Evolutionary conservation across 805 yeast species (phyloP).

Genomic region (Hanseniaspora lachancei): DNA sequence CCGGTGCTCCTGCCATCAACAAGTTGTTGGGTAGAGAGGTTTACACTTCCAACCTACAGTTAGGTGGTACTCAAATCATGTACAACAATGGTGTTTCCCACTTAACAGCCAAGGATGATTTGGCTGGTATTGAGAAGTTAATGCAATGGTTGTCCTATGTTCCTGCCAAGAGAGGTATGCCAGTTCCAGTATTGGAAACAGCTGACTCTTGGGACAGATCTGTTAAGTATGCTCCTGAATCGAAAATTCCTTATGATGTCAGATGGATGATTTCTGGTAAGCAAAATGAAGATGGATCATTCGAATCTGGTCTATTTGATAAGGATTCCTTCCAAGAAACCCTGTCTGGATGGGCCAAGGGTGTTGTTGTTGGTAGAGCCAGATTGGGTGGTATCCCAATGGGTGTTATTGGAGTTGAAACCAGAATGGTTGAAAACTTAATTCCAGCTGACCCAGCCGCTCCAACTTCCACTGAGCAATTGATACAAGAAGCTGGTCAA

Average conservation of each 20-base stretch:
- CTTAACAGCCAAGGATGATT: conserved; percentile 89
- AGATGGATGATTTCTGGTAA: conserved; percentile 91
- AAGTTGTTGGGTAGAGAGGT: conserved; percentile 94
- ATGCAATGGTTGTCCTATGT: conserved; percentile 91
- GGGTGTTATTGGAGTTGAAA: conserved; percentile 96
- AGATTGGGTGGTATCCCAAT: conserved; percentile 97
- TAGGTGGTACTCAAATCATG: conserved; percentile 99
- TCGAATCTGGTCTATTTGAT: conserved; percentile 83
- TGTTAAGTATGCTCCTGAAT: conserved; percentile 64
- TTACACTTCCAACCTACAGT: conserved; percentile 88
- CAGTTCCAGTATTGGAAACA: conserved; percentile 76
- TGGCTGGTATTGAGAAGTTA: conserved; percentile 90
- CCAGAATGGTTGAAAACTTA: conserved; percentile 76
- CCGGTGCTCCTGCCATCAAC: conserved; percentile 99
- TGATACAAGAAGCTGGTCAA: conserved; percentile 93
- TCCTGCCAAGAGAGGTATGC: conserved; percentile 80
- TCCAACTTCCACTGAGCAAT: conserved; percentile 78
- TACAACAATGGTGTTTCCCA: conserved; percentile 97
- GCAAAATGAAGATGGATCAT: conserved; percentile 47
- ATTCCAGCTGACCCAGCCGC: conserved; percentile 98
- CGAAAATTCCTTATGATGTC: conserved; percentile 69
- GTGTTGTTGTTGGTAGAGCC: conserved; percentile 98
- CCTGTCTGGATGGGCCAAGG: conserved; percentile 94
- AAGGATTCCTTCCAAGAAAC: conserved; percentile 90
- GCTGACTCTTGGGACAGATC: conserved; percentile 90